Conservation (phyloP, 352 stramenopile genomes). For the Achlya hypogyna region DNA sequence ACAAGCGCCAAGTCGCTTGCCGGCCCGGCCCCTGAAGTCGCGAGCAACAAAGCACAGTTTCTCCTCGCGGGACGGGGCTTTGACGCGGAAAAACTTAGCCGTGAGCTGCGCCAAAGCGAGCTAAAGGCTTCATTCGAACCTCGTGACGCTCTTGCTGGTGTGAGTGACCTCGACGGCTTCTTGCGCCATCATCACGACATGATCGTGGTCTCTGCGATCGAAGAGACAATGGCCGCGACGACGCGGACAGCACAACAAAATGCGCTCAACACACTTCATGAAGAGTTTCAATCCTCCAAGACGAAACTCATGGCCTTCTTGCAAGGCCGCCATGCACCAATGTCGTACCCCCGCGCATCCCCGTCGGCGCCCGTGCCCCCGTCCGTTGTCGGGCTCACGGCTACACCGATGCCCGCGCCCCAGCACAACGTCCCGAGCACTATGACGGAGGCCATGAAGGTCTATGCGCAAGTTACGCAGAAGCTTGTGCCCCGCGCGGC, state of each 20-base stretch:
- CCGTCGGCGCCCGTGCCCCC: conserved; percentile 3
- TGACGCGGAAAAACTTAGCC: conserved; percentile 79
- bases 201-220: conserved; percentile 85
- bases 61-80: conserved; percentile 76
- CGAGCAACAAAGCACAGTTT: conserved; percentile 72
- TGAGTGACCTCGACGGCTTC: conserved; percentile 82
- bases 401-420: conserved; percentile 45
- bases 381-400: conserved; percentile 12
- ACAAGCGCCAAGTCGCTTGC: conserved; percentile 37
- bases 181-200: conserved; percentile 87
- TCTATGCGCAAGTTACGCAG: conserved; percentile 59
- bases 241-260: conserved; percentile 38
- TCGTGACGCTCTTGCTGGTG: conserved; percentile 57
- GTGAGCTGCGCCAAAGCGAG: conserved; percentile 72
- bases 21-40: conserved; percentile 20
- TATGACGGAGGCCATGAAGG: conserved; percentile 79
- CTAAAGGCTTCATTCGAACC: conserved; percentile 65
- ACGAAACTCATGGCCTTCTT: conserved; percentile 64
- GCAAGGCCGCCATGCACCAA: conserved; percentile 37
- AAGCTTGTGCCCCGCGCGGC: conserved; percentile 54
- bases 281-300: conserved; percentile 76
- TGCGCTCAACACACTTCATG: conserved; percentile 81
- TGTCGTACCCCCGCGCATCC: conserved; percentile 24
- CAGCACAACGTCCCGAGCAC: conserved; percentile 48
- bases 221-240: conserved; percentile 74